phyloP scores from a whole-genome alignment of 306 rosid genomes.

The Cucumis sativus region Cucumber_9930_V3 NC_026655.2:24535001-24535500 shows the following conservation, averaged over 20 bases:
- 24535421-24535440: slow-evolving; percentile 99
- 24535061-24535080: slow-evolving; percentile 55
- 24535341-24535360: not conserved
- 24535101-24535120: slow-evolving; percentile 84
- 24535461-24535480: not conserved
- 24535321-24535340: not conserved
- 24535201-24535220: slow-evolving; percentile 96
- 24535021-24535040: slow-evolving; percentile 83
- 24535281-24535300: not conserved
- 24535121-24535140: slow-evolving; percentile 51
- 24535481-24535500: not conserved
- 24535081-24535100: slow-evolving; percentile 88
- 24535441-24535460: not conserved
- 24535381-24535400: slow-evolving; percentile 91
- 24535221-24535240: slow-evolving; percentile 49
- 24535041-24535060: slow-evolving; percentile 76
- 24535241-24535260: not conserved
- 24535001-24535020: slow-evolving; percentile 52
- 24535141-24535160: slow-evolving; percentile 76
- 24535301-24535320: not conserved
- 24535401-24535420: slow-evolving; percentile 96
- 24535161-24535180: slow-evolving; percentile 96
- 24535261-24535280: not conserved
- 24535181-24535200: slow-evolving; percentile 70
- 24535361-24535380: slow-evolving; percentile 30